Evolutionary conservation across 176 grass and related monocot species (phyloP), one percentile per base, ranked within the genome.

Genomic region (Ampelocalamus luodianensis): DNA sequence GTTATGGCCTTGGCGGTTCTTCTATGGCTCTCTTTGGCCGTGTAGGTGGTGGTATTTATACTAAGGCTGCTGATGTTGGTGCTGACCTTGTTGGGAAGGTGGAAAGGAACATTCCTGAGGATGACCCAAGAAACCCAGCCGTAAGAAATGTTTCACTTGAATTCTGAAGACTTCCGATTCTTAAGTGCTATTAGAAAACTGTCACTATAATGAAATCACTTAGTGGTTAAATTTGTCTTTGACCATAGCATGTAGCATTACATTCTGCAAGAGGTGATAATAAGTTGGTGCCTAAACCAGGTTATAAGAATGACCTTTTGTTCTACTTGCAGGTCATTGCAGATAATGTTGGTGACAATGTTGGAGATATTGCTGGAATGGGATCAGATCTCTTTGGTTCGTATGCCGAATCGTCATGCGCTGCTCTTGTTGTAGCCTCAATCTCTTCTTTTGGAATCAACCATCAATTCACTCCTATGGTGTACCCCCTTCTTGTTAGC

Each of bases 81-180:
- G 91, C 91, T 79, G 91, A 93, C 80, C 88, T 93, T 74, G 91
- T 93, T 4, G 91, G 91, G 24, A 94, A 94, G 64, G 83, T 94
- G 23, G 89, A 94, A 50, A 83, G 89, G 32, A 89, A 91, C 68
- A 91, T 94, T 27, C 86, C 89, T 38, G 92, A 91, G 51, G 92
- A 94, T 53, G 92, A 94, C 39, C 92, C 92, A 32, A 79, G 92
- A 89, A 94, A 94, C 54, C 92, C 92, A 42, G 92, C 92, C 55
- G 92, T 90, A 90, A 88, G 75, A 75, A 24, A 53, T 53, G 4
- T 70, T 83, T 82, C 42, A 82, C 48, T 75, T 58, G 24, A 18
- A 24, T 65, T 62, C 12, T 76, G 42, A 69, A 60, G 44, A 61
- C 26, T 76, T 60, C 63, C 10, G 11, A 27, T 82, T 69, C 20